These are phyloP conservation scores for Lepidium africanum DNA, from an alignment of 345 rosid genomes.

Conservation along the genomic window DNA sequence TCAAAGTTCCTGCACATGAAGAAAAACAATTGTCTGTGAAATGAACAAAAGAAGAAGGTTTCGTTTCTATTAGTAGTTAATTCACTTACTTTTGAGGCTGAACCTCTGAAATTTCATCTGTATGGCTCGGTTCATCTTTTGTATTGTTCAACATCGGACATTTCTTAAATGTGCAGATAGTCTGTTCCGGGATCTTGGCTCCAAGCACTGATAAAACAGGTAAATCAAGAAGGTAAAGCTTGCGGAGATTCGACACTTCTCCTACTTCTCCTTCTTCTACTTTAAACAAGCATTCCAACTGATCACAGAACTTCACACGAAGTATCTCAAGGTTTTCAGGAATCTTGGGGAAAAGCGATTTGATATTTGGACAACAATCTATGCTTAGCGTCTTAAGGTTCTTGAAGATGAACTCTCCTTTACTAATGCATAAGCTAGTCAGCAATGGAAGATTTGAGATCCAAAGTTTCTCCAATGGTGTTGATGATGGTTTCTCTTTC, in stretches of 20 bases:
- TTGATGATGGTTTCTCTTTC: background rate
- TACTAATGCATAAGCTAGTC: constrained; percentile 7
- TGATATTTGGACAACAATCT: constrained; percentile 43
- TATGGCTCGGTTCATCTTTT: background rate
- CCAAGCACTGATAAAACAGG: constrained; percentile 28
- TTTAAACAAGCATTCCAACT: constrained; percentile 24
- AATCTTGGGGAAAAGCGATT: constrained; percentile 12
- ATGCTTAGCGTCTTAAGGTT: constrained; percentile 36
- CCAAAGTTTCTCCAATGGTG: constrained; percentile 32
- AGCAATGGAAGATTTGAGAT: constrained; percentile 37
- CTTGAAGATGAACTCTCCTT: constrained; percentile 17
- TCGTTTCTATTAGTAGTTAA: background rate
- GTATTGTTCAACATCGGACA: constrained; percentile 7
- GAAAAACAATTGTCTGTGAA: background rate
- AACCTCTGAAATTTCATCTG: background rate
- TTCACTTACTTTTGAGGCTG: constrained; percentile 8
- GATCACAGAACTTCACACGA: constrained; percentile 22
- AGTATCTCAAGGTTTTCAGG: constrained; percentile 18
- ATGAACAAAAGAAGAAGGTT: background rate
- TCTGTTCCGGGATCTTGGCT: background rate
- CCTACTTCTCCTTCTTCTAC: background rate
- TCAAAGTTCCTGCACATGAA: background rate
- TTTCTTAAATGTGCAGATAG: background rate
- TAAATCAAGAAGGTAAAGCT: constrained; percentile 32
- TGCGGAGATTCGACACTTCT: constrained; percentile 19